These are phyloP conservation scores for Neurospora sp. DNA, from an alignment of 495 filamentous ascomycete genomes.

Conservation along the genomic window DNA sequence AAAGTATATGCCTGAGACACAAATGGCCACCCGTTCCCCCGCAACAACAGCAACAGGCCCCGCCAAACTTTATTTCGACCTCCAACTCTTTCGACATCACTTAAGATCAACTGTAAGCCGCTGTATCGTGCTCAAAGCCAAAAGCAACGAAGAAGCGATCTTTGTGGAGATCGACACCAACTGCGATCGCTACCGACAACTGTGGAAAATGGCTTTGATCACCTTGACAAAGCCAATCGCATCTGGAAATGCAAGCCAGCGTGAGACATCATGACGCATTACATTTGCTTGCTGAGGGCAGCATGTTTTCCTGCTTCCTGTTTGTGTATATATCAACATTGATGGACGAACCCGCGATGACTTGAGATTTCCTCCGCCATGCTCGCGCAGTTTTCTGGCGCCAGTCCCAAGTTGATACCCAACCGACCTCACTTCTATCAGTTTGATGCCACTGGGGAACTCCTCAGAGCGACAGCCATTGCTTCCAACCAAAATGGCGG, in stretches of 20 bases:
- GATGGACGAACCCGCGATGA: background rate
- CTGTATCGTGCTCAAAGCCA: background rate
- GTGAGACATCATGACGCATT: background rate
- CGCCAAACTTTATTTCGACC: slow-evolving; percentile 2
- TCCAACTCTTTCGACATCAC: background rate
- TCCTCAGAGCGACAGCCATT: background rate
- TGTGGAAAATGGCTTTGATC: background rate
- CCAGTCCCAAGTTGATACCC: background rate
- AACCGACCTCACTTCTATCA: background rate
- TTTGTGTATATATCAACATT: background rate
- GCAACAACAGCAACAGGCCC: background rate
- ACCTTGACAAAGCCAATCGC: background rate
- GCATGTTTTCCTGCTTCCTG: background rate
- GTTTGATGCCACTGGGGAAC: background rate
- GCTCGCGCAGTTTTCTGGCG: background rate
- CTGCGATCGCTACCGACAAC: background rate
- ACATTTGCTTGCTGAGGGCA: background rate
- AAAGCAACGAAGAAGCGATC: background rate
- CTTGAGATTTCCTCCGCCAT: background rate
- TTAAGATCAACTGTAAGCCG: background rate
- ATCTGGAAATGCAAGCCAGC: background rate
- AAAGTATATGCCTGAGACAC: background rate
- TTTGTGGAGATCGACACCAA: background rate
- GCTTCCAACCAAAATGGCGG: background rate
- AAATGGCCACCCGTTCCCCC: background rate